Percentiles rank a stretch among this genome's conserved stretches.
phyloP scores from a whole-genome alignment of 495 filamentous ascomycete genomes.

The Aspergillus sclerotiicarbonarius region DNA sequence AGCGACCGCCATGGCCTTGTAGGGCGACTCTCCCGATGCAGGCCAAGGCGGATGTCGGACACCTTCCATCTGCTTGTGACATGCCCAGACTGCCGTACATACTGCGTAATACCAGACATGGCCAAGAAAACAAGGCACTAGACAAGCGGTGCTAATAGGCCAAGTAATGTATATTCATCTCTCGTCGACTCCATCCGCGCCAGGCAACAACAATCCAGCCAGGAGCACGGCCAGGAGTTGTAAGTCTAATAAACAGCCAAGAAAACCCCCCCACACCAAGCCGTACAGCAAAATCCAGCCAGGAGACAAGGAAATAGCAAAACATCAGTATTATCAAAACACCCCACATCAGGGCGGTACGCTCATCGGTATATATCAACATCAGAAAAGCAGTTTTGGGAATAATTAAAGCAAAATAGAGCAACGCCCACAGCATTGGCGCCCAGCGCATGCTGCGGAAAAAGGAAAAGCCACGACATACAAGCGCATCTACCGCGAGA shows the following conservation, averaged over 20 bases:
- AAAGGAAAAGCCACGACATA: conserved; percentile 9
- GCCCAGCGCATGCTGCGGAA: conserved; percentile 20
- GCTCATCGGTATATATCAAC: conserved; percentile 7
- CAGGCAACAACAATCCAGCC: conserved; percentile 1
- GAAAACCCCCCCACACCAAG: not conserved
- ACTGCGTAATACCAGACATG: not conserved
- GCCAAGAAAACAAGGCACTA: not conserved
- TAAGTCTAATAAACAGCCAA: not conserved
- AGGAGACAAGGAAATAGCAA: not conserved
- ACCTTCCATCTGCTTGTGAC: not conserved
- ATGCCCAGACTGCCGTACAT: not conserved
- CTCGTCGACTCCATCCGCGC: not conserved
- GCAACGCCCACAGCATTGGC: conserved; percentile 11
- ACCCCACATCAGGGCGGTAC: not conserved
- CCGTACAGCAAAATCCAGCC: not conserved
- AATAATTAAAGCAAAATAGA: conserved; percentile 13
- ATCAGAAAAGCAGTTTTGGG: conserved; percentile 8
- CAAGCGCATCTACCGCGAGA: conserved; percentile 30
- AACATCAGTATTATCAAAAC: not conserved
- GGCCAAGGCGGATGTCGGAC: conserved; percentile 3
- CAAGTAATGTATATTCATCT: not conserved
- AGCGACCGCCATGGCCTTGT: not conserved
- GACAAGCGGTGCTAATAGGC: not conserved
- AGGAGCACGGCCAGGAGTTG: not conserved
- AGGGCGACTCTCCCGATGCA: not conserved